Base-by-base conservation (phyloP, 2,329 filamentous ascomycete genomes). In the Aspergillus sp. region DNA sequence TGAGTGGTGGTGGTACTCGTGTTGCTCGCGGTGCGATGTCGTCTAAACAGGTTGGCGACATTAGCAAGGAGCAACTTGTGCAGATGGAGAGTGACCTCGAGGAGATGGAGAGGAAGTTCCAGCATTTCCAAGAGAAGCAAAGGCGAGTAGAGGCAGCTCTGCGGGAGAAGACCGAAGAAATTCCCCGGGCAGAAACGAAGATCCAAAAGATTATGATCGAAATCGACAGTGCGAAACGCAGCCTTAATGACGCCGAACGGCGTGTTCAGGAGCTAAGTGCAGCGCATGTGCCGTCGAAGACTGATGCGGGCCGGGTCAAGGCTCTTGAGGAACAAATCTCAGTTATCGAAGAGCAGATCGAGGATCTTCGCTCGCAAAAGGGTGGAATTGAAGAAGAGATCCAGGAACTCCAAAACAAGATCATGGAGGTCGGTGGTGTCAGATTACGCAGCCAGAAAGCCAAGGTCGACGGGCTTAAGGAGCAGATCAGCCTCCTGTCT, bases 381-480 rank as follows among this genome's bases (percentile, higher is more conserved):
- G 85, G 90, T 1, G 95, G 88, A 45, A 87, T 96, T 8, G 95
- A 99, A 71, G 87, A 88, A 24, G 95, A 98, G 74, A 98, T 99
- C 76, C 93, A 96, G 76, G 83, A 83, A 18, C 81, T 99, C 1
- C 93, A 99, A 71, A 89, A 95, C 81, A 96, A 93, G 80, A 99
- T 99, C 69, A 98, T 99, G 95, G 89, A 97, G 74, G 89, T 96
- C 62, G 95, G 95, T 69, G 95, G 95, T 75, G 92, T 98, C 68
- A 92, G 91, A 76, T 85, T 99, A 17, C 88, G 95, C 55, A 85
- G 88, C 17, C 93, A 99, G 72, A 93, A 95, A 66, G 87, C 91
- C 60, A 96, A 90, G 79, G 92, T 99, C 34, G 93, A 98, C 71
- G 84, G 87, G 6, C 80, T 96, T 62, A 96, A 96, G 72, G 89